Evolutionary conservation across 768 basidiomycete genomes (phyloP), one percentile per base, ranked within the genome.

Genomic region (Pulveroboletus sp.): DNA sequence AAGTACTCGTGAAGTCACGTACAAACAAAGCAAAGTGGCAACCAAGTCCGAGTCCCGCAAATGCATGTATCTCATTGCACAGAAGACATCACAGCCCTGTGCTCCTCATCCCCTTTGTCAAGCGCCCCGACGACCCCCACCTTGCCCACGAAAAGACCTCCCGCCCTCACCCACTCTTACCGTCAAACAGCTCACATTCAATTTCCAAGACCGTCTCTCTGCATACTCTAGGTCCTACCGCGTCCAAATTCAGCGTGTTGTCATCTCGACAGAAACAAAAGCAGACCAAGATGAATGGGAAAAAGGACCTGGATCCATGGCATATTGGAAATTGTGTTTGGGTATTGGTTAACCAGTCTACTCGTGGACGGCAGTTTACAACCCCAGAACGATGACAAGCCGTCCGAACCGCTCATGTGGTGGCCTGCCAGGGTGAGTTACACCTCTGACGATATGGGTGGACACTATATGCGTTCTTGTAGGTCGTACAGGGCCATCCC

Each of bases 331-430:
- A 65, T 49, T 69, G 72, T 29, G 76, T 81, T 4, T 83, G 81
- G 80, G 73, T 83, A 9, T 68, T 78, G 1, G 61, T 85, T 45
- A 71, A 80, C 43, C 65, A 68, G 16, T 61, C 55, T 61, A 11
- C 61, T 76, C 13, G 68, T 64, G 9, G 66, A 71, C 32, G 64
- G 60, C n/a, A 20, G 23, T 17, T 58, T 59, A 19, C 55, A 65
- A 19, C 41, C 59, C 19, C 62, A 59, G 3, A 63, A 51, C 12
- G 66, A 68, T 14, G 50, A 53, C 31, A 53, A 58, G 11, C 48
- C 14, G 5, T 40, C 51, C 7, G 53, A 57, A 6, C 43, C 45
- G 26, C 55, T 63, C n/a, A n/a, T n/a, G n/a, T n/a, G n/a, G n/a
- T n/a, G n/a, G n/a, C n/a, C n/a, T n/a, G n/a, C n/a, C n/a, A n/a